Base-by-base conservation (phyloP, 2,329 filamentous ascomycete genomes). In the Claviceps africana region DNA sequence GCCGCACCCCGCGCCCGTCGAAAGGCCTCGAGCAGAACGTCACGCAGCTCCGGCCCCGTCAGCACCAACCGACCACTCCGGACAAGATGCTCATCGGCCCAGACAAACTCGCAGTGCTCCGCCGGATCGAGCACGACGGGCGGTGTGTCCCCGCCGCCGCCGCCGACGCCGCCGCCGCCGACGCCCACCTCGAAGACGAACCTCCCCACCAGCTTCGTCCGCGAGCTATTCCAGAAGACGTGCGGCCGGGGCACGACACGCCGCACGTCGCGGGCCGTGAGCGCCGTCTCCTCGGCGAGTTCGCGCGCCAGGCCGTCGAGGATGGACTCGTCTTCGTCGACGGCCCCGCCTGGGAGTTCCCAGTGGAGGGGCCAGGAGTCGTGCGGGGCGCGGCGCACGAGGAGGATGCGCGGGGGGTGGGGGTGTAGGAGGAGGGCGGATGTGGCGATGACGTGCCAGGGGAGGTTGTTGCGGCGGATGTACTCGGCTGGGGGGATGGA, bases 281-380 rank as follows among this genome's bases (percentile, higher is more conserved):
- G 60, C 0, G 69, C 67, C 3, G 68, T 56, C 56, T 73, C 71
- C 56, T 74, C 72, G 58, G 59, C 64, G 3, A 75, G 60, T 59
- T 74, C 72, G 6, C 72, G 64, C 6, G 64, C 67, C 2, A 64
- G 63, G 5, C 62, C 65, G 43, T 65, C 57, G 19, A 74, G 60
- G 7, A 74, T 61, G 17, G 57, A 67, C 17, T 53, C 21, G 56
- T 74, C 71, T 0, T 59, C 59, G 50, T 73, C 72, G 50, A 64
- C 65, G 2, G 59, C 65, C 31, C 72, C 72, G 37, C 72, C 72
- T 5, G 71, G 71, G 1, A 65, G 51, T 54, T 75, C 71, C 72
- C 72, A 74, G 4, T 55, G 54, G 46, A 62, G 53, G 1, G 71
- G 70, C 57, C 65, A 62, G 17, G 58, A 66, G 60, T 71, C 70